Conservation (phyloP, 2,329 filamentous ascomycete species). For the Dactylonectria estremocensis region DNA sequence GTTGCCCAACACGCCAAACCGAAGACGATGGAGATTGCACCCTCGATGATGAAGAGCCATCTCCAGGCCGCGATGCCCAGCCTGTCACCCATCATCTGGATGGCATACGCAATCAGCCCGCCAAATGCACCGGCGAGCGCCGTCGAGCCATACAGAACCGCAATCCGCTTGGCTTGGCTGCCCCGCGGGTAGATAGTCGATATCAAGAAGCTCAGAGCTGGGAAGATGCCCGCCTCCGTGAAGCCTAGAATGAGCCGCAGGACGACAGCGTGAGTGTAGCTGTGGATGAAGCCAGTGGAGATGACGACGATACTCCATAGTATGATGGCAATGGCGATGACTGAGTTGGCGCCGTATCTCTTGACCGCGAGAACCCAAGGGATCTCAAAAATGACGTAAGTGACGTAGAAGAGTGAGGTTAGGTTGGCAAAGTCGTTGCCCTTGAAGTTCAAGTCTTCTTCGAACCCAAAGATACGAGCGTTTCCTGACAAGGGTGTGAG, state of each 20-base stretch:
- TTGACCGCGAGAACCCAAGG: slow-evolving; percentile 33
- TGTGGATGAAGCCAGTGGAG: slow-evolving; percentile 70
- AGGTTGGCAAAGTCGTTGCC: slow-evolving; percentile 21
- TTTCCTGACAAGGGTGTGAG: slow-evolving; percentile 7
- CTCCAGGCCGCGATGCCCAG: slow-evolving; percentile 25
- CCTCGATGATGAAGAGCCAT: slow-evolving; percentile 55
- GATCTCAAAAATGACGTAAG: slow-evolving; percentile 30
- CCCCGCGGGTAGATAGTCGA: slow-evolving; percentile 34
- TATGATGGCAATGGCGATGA: slow-evolving; percentile 38
- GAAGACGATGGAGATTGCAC: slow-evolving; percentile 53
- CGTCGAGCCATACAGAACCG: slow-evolving; percentile 30
- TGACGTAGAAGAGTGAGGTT: slow-evolving; percentile 21
- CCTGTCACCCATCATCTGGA: slow-evolving; percentile 22
- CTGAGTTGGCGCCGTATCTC: slow-evolving; percentile 20
- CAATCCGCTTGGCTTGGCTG: slow-evolving; percentile 32
- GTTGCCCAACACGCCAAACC: slow-evolving; percentile 32
- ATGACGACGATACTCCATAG: slow-evolving; percentile 70
- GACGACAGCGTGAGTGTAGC: slow-evolving; percentile 68
- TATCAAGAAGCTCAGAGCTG: slow-evolving; percentile 68
- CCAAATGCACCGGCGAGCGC: slow-evolving; percentile 29
- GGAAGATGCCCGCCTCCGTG: slow-evolving; percentile 74
- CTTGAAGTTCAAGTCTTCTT: slow-evolving; percentile 8
- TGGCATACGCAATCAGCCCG: slow-evolving; percentile 25
- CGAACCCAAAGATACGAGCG: slow-evolving; percentile 14
- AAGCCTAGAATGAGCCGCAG: slow-evolving; percentile 71